A percentile compares a stretch with the other conserved stretches of the same genome.
These are phyloP conservation scores for Torulaspora indica DNA, from an alignment of 805 yeast genomes.

Conservation along the genomic window DNA sequence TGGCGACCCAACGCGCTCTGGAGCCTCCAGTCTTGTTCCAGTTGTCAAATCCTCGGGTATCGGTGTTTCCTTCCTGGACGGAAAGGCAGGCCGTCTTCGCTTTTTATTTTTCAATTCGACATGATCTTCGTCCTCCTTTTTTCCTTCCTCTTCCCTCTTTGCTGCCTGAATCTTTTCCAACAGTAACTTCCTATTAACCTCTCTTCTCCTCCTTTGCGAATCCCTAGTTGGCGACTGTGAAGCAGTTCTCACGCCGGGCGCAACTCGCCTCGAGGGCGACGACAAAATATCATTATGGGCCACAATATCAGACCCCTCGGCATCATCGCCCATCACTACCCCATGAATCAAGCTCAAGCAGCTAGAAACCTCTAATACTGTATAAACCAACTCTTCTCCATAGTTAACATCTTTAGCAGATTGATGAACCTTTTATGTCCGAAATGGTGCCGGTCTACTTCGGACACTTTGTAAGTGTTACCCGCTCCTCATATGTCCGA, in stretches of 20 bases:
- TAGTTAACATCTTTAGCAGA: too few relatives aligned
- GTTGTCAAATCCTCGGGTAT: not conserved
- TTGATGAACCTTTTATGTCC: too few relatives aligned
- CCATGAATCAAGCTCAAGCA: not conserved
- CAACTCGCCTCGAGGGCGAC: constrained; percentile 17
- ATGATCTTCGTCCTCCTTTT: not conserved
- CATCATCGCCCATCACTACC: constrained; percentile 2
- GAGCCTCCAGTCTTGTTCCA: not conserved
- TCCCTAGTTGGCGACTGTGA: not conserved
- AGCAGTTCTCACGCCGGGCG: not conserved
- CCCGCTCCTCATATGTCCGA: too few relatives aligned
- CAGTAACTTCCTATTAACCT: constrained; percentile 20
- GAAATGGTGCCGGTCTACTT: too few relatives aligned
- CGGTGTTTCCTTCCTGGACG: not conserved
- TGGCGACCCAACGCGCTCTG: not conserved
- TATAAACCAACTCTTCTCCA: too few relatives aligned
- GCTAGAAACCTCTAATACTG: too few relatives aligned
- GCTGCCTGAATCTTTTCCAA: constrained; percentile 6
- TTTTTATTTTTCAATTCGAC: not conserved
- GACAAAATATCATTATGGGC: constrained; percentile 25
- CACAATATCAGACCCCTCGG: constrained; percentile 19
- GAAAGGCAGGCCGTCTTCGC: not conserved
- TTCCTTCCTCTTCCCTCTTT: not conserved
- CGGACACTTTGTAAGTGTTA: too few relatives aligned
- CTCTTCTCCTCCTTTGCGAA: constrained; percentile 10